Percentiles rank a stretch among this genome's conserved stretches.
Evolutionary conservation across 116 monocot genomes (phyloP).

Genomic region (Posidonia oceanica): DNA sequence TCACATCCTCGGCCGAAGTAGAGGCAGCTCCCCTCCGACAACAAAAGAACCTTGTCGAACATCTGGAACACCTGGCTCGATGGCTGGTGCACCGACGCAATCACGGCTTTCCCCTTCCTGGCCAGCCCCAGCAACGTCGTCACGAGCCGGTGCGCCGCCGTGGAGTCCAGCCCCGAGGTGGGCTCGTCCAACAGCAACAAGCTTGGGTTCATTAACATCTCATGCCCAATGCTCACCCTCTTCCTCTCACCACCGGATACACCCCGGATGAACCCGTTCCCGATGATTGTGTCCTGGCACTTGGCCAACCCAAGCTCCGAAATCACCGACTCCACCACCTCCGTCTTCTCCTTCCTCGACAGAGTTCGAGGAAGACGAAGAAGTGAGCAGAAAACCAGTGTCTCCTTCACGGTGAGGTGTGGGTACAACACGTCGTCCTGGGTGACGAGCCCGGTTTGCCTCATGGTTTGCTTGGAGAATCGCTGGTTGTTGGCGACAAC

Average conservation of each 20-base stretch:
- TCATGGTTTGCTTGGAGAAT: background rate
- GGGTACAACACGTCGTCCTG: constrained; percentile 92
- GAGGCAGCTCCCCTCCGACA: constrained; percentile 59
- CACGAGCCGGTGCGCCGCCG: constrained; percentile 58
- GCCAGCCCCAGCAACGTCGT: constrained; percentile 41
- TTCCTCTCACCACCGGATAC: constrained; percentile 89
- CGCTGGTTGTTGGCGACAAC: constrained; percentile 29
- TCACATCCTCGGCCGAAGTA: constrained; percentile 61
- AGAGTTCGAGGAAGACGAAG: constrained; percentile 49
- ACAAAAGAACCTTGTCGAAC: constrained; percentile 68
- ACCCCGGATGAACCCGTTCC: constrained; percentile 54
- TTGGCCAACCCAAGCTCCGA: constrained; percentile 53
- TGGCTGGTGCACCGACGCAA: constrained; percentile 80
- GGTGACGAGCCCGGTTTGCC: constrained; percentile 56
- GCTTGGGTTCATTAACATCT: constrained; percentile 64
- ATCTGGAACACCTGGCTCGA: constrained; percentile 68
- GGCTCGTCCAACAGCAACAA: constrained; percentile 86
- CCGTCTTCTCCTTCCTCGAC: constrained; percentile 24
- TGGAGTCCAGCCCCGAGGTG: constrained; percentile 82
- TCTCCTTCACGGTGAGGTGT: constrained; percentile 81
- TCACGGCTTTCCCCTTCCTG: constrained; percentile 48
- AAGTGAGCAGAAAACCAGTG: constrained; percentile 66
- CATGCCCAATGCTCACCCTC: constrained; percentile 70
- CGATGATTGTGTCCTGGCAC: constrained; percentile 58
- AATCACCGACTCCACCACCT: constrained; percentile 56